phyloP scores from a whole-genome alignment of 352 stramenopile species.

The Pythium rishiriense region DNA sequence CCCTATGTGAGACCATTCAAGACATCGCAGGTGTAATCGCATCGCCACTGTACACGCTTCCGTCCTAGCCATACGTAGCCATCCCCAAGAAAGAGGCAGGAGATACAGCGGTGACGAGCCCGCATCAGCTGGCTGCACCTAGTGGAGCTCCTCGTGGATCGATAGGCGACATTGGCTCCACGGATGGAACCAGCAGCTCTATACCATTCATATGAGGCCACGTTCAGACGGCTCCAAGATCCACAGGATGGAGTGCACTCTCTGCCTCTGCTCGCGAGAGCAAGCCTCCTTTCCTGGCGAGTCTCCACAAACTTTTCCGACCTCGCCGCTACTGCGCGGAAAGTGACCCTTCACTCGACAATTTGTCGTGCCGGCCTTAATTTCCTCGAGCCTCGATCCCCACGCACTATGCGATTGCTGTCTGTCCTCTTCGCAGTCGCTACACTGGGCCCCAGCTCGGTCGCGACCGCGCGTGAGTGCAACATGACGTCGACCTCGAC shows the following conservation, averaged over 20 bases:
- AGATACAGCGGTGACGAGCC: neutral
- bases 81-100: too few species aligned
- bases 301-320: neutral
- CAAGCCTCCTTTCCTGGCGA: neutral
- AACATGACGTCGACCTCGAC: constrained; percentile 7
- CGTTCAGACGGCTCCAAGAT: neutral
- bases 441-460: neutral
- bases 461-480: constrained; percentile 10
- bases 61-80: too few species aligned
- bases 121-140: too few species aligned
- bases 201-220: neutral
- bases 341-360: neutral
- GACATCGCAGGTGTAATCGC: neutral
- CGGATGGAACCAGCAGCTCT: neutral
- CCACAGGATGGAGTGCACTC: neutral
- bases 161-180: too few species aligned
- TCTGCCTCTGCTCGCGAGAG: too few species aligned
- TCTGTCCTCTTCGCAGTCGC: neutral
- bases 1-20: too few species aligned
- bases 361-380: neutral
- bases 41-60: neutral
- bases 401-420: neutral
- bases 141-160: too few species aligned
- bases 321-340: neutral
- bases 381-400: neutral